These are phyloP conservation scores for Aspergillus aculeatus DNA, from an alignment of 2,329 filamentous ascomycete genomes.

Conservation along the genomic window DNA sequence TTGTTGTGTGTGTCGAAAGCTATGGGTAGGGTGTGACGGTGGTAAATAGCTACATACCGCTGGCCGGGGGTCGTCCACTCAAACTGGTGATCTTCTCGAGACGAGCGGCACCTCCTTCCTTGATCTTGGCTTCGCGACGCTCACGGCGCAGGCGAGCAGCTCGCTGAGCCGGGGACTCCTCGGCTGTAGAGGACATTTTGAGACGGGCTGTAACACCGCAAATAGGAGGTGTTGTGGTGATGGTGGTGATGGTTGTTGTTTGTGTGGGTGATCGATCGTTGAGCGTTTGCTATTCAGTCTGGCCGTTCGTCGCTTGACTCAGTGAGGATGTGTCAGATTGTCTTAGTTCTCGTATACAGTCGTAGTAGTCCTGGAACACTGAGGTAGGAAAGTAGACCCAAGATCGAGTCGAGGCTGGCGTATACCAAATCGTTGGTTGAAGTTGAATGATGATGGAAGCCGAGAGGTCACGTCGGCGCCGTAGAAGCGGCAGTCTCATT, in stretches of 20 bases:
- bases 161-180: conserved; percentile 48
- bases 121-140: conserved; percentile 63
- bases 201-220: not conserved
- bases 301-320: not conserved
- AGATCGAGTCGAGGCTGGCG: not conserved
- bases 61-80: conserved; percentile 52
- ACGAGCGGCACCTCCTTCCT: conserved; percentile 56
- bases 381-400: not conserved
- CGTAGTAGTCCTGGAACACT: not conserved
- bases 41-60: conserved; percentile 27
- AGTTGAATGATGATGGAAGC: not conserved
- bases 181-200: conserved; percentile 25
- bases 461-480: not conserved
- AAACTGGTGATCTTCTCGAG: conserved; percentile 62
- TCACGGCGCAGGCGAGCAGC: conserved; percentile 62
- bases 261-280: conserved; percentile 6
- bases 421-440: not conserved
- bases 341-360: not conserved
- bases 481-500: not conserved
- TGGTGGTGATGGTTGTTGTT: not conserved
- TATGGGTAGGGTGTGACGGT: not conserved
- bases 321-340: not conserved
- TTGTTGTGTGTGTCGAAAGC: conserved; percentile 2
- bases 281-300: not conserved
- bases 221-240: conserved; percentile 23